Conservation (phyloP, 2,329 filamentous ascomycete species). For the Bisporella sp. region DNA sequence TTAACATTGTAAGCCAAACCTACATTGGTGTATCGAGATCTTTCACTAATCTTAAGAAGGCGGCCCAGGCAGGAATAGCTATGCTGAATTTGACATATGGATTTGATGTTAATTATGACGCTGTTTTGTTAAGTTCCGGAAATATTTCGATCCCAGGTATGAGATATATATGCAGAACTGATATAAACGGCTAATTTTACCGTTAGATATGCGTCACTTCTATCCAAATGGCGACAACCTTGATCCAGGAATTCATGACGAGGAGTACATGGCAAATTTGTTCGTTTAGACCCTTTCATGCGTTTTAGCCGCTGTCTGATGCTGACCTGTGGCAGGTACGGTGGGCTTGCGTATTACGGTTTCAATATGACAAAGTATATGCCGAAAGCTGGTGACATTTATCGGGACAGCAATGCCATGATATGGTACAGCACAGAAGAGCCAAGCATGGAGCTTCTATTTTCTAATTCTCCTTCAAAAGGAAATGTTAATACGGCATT, state of each 20-base stretch:
- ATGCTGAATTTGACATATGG: conserved; percentile 36
- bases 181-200: no score
- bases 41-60: conserved; percentile 18
- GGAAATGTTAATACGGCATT: background rate
- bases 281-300: conserved; percentile 8
- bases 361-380: conserved; percentile 12
- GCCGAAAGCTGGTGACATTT: conserved; percentile 24
- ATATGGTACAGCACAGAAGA: conserved; percentile 11
- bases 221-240: conserved; percentile 12
- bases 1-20: conserved; percentile 24
- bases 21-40: no score
- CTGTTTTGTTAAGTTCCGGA: conserved; percentile 28
- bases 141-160: conserved; percentile 32
- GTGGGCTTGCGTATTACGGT: conserved; percentile 29
- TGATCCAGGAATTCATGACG: conserved; percentile 16
- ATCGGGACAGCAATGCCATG: conserved; percentile 5
- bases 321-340: conserved; percentile 20
- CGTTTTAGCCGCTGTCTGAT: no score
- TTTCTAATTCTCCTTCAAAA: conserved; percentile 27
- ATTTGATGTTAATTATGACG: conserved; percentile 31
- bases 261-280: conserved; percentile 32
- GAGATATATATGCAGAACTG: background rate
- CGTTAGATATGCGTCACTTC: conserved; percentile 19
- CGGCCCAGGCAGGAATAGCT: conserved; percentile 36
- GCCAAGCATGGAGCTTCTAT: conserved; percentile 28